Evolutionary conservation across 352 stramenopile species (phyloP).

Genomic region (Achlya hypogyna): DNA sequence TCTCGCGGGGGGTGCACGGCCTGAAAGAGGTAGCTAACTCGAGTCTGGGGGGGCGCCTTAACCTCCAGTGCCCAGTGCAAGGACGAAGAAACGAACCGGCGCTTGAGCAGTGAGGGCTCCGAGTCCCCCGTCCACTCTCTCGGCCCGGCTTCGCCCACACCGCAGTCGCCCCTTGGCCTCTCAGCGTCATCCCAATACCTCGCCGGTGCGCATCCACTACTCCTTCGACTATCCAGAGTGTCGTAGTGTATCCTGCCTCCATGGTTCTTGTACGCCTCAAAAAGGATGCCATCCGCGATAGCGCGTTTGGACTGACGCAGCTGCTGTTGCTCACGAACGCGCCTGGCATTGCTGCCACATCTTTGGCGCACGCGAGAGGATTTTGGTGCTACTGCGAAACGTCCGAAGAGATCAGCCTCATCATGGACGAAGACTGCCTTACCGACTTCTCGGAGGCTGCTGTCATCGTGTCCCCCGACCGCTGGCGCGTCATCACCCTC

Average conservation of each 20-base stretch:
- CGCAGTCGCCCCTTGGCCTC: constrained; percentile 32
- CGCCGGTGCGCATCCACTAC: constrained; percentile 35
- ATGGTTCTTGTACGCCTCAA: constrained; percentile 66
- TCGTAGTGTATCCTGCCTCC: constrained; percentile 59
- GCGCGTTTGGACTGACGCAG: constrained; percentile 70
- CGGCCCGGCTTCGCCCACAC: neutral
- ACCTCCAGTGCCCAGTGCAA: constrained; percentile 31
- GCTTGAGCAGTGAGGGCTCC: neutral
- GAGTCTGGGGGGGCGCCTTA: neutral
- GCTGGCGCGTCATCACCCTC: constrained; percentile 79
- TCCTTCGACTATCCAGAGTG: neutral
- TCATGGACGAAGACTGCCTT: constrained; percentile 61
- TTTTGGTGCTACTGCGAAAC: constrained; percentile 85
- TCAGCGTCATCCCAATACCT: constrained; percentile 54
- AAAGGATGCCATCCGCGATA: constrained; percentile 62
- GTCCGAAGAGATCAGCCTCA: constrained; percentile 72
- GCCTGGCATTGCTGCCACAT: constrained; percentile 25
- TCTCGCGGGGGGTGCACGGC: constrained; percentile 66
- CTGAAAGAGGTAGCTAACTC: constrained; percentile 51
- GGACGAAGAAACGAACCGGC: constrained; percentile 36
- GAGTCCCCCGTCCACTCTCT: neutral
- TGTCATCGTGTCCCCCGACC: constrained; percentile 76
- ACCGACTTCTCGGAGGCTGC: constrained; percentile 53
- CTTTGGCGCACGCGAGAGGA: neutral
- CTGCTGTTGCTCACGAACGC: constrained; percentile 50